A percentile compares a stretch with the other conserved stretches of the same genome.
Evolutionary conservation across 164 flowering plant species (phyloP).

Genomic region (Tetracentron sinense): DNA sequence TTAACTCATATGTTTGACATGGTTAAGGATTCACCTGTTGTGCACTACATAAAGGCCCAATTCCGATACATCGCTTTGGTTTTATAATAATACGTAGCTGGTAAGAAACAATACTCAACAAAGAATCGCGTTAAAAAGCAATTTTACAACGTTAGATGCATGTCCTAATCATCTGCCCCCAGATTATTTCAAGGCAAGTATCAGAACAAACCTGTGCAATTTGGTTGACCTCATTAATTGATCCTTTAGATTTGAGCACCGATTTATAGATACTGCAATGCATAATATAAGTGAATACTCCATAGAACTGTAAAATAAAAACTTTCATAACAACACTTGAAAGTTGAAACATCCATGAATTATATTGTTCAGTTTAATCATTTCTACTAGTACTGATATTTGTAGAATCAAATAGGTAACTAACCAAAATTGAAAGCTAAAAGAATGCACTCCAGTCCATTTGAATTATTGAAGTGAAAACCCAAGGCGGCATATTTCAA

Average conservation of each 20-base stretch:
- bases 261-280: constrained; percentile 73
- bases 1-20: neutral
- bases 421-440: too few relatives aligned
- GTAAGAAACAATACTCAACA: constrained; percentile 9
- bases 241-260: constrained; percentile 64
- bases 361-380: too few relatives aligned
- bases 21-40: constrained; percentile 58
- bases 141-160: neutral
- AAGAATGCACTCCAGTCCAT: too few relatives aligned
- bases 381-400: too few relatives aligned
- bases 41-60: constrained; percentile 81
- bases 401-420: too few relatives aligned
- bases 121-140: constrained; percentile 3
- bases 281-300: neutral
- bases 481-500: too few relatives aligned
- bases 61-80: constrained; percentile 75
- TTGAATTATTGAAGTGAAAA: too few relatives aligned
- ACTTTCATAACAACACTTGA: neutral
- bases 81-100: constrained; percentile 86
- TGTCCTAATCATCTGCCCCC: neutral
- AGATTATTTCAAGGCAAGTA: constrained; percentile 8
- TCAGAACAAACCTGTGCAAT: constrained; percentile 79
- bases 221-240: constrained; percentile 87
- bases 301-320: neutral
- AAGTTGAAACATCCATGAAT: too few relatives aligned